Evolutionary conservation across 2,329 filamentous ascomycete species (phyloP).

Genomic region (Nannizziopsis arthrosporioides): DNA sequence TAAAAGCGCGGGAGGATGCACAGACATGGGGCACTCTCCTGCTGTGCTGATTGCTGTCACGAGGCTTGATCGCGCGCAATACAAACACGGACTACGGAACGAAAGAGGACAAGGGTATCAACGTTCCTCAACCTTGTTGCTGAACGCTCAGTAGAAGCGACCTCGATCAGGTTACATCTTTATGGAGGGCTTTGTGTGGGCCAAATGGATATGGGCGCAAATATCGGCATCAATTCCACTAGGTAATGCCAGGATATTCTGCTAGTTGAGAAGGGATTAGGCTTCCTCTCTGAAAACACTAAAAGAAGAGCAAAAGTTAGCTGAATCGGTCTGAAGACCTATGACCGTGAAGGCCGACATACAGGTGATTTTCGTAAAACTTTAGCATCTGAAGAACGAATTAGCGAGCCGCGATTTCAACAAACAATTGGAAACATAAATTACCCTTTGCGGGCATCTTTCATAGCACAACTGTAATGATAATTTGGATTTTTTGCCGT

Average conservation of each 20-base stretch:
- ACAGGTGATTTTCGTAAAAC: conserved; percentile 41
- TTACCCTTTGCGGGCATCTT: conserved; percentile 33
- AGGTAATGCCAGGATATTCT: not conserved
- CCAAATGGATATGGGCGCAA: too few species aligned
- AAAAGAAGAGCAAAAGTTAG: conserved; percentile 1
- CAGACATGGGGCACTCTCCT: too few species aligned
- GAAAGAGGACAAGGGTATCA: too few species aligned
- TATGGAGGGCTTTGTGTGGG: too few species aligned
- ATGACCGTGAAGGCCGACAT: conserved; percentile 18
- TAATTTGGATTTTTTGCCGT: conserved; percentile 35
- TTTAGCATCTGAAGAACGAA: conserved; percentile 31
- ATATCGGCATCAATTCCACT: not conserved
- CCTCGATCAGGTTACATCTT: too few species aligned
- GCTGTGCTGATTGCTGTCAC: too few species aligned
- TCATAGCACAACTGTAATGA: conserved; percentile 32
- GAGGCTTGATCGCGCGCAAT: too few species aligned
- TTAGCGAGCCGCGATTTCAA: conserved; percentile 14
- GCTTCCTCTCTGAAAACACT: conserved; percentile 29
- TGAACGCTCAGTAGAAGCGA: too few species aligned
- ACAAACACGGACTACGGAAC: too few species aligned
- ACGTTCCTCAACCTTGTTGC: too few species aligned
- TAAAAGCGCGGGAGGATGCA: too few species aligned
- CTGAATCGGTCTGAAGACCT: conserved; percentile 8
- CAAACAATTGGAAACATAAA: conserved; percentile 5
- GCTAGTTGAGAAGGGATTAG: not conserved